Conservation (phyloP, 202 grass and related monocot species). For the Panicum virgatum region DNA sequence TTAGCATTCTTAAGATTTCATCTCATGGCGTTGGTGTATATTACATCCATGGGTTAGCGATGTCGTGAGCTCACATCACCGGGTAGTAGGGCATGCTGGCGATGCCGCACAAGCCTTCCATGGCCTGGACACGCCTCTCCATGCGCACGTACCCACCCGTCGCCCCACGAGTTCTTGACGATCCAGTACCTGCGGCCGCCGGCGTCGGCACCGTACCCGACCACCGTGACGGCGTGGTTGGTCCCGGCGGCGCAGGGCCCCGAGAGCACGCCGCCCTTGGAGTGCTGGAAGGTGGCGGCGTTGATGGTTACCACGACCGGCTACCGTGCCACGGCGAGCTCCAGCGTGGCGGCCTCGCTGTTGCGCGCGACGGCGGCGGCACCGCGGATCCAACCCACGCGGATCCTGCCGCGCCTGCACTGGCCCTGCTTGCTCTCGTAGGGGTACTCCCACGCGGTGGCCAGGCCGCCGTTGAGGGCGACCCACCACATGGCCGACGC, state of each 20-base stretch:
- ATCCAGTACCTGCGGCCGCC: constrained; percentile 45
- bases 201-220: constrained; percentile 33
- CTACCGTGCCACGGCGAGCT: constrained; percentile 38
- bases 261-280: constrained; percentile 8
- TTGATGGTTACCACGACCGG: constrained; percentile 31
- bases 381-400: background rate
- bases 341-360: constrained; percentile 36
- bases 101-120: constrained; percentile 33
- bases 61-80: constrained; percentile 18
- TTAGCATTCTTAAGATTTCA: background rate
- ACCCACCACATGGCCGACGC: constrained; percentile 18
- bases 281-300: constrained; percentile 1
- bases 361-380: background rate
- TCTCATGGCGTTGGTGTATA: background rate
- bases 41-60: background rate
- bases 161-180: constrained; percentile 71
- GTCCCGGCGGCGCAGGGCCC: background rate
- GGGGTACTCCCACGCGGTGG: constrained; percentile 29
- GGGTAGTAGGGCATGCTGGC: constrained; percentile 38
- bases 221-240: constrained; percentile 35
- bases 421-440: constrained; percentile 11
- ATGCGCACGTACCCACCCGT: constrained; percentile 37
- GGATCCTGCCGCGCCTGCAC: constrained; percentile 1
- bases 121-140: background rate
- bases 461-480: constrained; percentile 35